These are phyloP conservation scores for Theileria annulata DNA, from an alignment of 169 alveolate genomes.

Conservation along the genomic window DNA sequence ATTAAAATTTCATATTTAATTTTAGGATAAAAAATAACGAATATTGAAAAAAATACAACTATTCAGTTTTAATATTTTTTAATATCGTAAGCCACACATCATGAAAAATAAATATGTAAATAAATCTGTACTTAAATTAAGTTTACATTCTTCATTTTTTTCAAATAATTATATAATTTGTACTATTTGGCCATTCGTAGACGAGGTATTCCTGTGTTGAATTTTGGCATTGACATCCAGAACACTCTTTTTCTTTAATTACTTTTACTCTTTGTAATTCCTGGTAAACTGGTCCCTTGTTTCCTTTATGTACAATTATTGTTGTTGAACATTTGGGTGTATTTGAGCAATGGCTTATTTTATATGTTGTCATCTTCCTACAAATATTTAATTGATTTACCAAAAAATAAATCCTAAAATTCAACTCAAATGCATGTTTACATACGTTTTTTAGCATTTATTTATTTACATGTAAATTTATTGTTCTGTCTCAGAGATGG, in stretches of 20 bases:
- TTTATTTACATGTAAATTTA: too few species aligned
- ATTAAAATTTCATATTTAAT: not conserved
- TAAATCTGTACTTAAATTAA: slow-evolving; percentile 4
- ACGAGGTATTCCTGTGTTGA: slow-evolving; percentile 22
- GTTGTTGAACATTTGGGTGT: slow-evolving; percentile 5
- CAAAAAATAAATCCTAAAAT: too few species aligned
- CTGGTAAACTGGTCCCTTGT: slow-evolving; percentile 22
- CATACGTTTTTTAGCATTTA: not conserved
- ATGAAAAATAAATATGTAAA: not conserved
- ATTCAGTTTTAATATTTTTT: not conserved
- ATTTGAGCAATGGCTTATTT: slow-evolving; percentile 30
- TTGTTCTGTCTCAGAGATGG: too few species aligned
- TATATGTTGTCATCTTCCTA: slow-evolving; percentile 34
- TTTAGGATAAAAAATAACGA: too few species aligned
- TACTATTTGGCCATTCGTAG: slow-evolving; percentile 15
- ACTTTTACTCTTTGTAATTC: slow-evolving; percentile 31
- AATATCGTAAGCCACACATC: not conserved
- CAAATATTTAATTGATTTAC: too few species aligned
- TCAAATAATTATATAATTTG: slow-evolving; percentile 47
- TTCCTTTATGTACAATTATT: not conserved
- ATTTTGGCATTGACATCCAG: slow-evolving; percentile 14
- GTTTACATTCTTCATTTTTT: not conserved
- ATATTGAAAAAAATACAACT: too few species aligned
- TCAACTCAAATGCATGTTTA: not conserved
- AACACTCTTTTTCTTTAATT: slow-evolving; percentile 1